These are phyloP conservation scores for Ananas comosus DNA, from an alignment of 176 grass and related monocot species.

Conservation along the genomic window DNA sequence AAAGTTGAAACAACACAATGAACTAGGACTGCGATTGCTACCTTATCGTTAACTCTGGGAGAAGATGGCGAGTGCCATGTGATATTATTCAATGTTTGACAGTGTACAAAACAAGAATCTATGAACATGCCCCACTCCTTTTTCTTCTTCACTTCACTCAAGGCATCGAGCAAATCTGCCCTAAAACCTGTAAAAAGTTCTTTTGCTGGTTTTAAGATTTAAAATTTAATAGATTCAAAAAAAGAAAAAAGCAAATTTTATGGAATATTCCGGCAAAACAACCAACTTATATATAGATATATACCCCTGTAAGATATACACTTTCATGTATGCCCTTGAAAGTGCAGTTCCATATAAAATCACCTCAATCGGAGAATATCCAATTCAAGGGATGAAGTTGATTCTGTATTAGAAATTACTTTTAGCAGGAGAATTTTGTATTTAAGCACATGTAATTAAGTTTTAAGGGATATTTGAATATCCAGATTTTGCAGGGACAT, in stretches of 20 bases:
- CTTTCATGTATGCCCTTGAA: no score
- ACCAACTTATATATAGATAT: no score
- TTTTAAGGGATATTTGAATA: no score
- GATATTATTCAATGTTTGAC: slow-evolving; percentile 46
- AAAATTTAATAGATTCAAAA: not conserved
- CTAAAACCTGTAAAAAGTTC: slow-evolving; percentile 50
- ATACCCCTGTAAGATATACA: no score
- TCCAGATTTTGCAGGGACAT: no score
- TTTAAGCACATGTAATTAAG: no score
- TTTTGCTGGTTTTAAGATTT: not conserved
- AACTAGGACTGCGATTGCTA: slow-evolving; percentile 10
- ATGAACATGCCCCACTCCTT: slow-evolving; percentile 70
- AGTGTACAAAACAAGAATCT: slow-evolving; percentile 70
- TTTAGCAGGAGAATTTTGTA: no score
- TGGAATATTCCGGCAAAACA: no score
- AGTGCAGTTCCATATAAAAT: no score
- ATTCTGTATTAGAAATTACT: no score
- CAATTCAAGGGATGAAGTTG: no score
- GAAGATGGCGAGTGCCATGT: slow-evolving; percentile 57
- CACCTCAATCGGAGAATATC: no score
- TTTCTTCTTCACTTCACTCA: slow-evolving; percentile 48
- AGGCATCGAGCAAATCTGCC: slow-evolving; percentile 40
- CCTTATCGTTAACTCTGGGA: slow-evolving; percentile 62
- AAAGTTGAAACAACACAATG: not conserved
- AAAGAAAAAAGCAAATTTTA: not conserved